Evolutionary conservation across 495 filamentous ascomycete species (phyloP).

Genomic region (Hypoxylon lienhwacheense): DNA sequence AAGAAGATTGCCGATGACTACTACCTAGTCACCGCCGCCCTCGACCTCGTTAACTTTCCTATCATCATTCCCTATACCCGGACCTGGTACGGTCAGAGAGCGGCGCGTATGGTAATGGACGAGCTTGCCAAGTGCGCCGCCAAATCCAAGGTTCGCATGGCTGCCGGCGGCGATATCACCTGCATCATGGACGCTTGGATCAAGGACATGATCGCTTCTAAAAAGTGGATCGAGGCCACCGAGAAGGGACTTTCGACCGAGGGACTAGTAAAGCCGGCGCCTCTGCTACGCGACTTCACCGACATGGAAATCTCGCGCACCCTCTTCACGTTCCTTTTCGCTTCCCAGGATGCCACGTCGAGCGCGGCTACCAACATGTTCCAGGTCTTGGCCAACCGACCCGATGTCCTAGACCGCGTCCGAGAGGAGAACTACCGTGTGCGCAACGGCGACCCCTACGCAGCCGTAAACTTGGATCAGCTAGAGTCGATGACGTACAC

Average conservation of each 20-base stretch:
- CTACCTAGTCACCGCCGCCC: slow-evolving; percentile 91
- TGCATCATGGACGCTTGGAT: slow-evolving; percentile 98
- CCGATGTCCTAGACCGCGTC: slow-evolving; percentile 85
- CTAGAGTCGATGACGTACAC: slow-evolving; percentile 89
- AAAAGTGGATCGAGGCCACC: slow-evolving; percentile 70
- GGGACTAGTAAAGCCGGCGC: slow-evolving; percentile 73
- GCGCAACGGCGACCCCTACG: slow-evolving; percentile 74
- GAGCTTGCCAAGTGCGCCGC: slow-evolving; percentile 91
- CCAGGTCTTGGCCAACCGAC: slow-evolving; percentile 91
- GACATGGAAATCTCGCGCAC: slow-evolving; percentile 95
- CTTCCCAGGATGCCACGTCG: slow-evolving; percentile 94
- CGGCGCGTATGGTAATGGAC: slow-evolving; percentile 84
- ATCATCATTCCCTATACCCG: slow-evolving; percentile 95
- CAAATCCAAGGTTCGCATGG: slow-evolving; percentile 91
- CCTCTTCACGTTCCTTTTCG: slow-evolving; percentile 96
- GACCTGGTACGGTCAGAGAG: slow-evolving; percentile 97
- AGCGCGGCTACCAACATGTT: slow-evolving; percentile 93
- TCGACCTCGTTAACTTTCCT: slow-evolving; percentile 98
- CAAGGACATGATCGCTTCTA: slow-evolving; percentile 77
- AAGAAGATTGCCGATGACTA: slow-evolving; percentile 98
- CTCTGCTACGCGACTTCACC: slow-evolving; percentile 81
- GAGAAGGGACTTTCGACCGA: slow-evolving; percentile 68
- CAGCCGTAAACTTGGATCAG: slow-evolving; percentile 74
- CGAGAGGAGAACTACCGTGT: slow-evolving; percentile 86
- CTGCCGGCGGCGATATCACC: slow-evolving; percentile 79